Conservation (phyloP, 2,329 filamentous ascomycete species). For the Claviceps sp. region DNA sequence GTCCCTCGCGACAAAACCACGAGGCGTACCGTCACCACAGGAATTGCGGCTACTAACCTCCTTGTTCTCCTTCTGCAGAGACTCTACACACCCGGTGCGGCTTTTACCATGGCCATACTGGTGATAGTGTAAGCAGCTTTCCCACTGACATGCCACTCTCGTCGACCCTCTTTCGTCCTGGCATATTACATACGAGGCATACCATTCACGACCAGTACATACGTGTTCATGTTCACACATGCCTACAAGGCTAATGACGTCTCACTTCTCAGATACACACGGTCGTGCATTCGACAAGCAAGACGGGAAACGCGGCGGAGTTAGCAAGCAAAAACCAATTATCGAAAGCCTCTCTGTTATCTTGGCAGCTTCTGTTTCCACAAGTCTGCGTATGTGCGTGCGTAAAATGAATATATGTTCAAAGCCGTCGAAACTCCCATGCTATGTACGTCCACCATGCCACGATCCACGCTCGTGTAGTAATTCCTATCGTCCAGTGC, state of each 20-base stretch:
- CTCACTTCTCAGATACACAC: constrained; percentile 20
- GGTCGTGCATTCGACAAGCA: constrained; percentile 26
- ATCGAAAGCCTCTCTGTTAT: too few relatives aligned
- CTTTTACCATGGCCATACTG: constrained; percentile 39
- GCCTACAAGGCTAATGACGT: neutral
- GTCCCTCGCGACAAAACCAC: neutral
- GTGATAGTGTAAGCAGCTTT: constrained; percentile 28
- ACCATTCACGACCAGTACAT: too few relatives aligned
- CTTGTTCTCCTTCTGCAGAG: constrained; percentile 15
- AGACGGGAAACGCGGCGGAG: constrained; percentile 18
- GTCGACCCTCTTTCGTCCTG: too few relatives aligned
- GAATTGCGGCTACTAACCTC: too few relatives aligned
- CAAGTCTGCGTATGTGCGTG: neutral
- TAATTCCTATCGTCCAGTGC: neutral
- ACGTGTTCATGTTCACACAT: too few relatives aligned
- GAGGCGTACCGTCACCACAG: neutral
- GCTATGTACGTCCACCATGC: constrained; percentile 8
- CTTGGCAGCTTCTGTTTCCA: neutral
- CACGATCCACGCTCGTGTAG: constrained; percentile 4
- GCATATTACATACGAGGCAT: too few relatives aligned
- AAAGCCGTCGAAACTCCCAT: constrained; percentile 3
- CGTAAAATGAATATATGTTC: neutral
- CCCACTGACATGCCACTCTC: too few relatives aligned
- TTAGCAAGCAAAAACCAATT: neutral
- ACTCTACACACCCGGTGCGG: constrained; percentile 35